Conservation (phyloP, 306 rosid species). For the Inga oerstediana region DNA sequence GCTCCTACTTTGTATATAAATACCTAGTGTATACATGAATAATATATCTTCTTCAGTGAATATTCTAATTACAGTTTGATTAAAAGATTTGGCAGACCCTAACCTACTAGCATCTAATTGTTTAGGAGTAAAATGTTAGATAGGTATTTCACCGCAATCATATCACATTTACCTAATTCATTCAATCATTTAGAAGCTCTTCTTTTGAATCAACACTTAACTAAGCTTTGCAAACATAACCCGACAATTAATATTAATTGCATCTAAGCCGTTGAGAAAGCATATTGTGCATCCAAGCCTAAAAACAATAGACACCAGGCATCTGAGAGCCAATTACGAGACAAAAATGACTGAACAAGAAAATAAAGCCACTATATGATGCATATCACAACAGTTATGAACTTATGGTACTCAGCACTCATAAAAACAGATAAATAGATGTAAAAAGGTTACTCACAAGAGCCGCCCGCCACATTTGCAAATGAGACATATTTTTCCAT, state of each 20-base stretch:
- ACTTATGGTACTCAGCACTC: neutral
- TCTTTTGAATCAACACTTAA: neutral
- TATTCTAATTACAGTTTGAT: neutral
- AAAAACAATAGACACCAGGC: neutral
- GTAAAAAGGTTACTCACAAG: constrained; percentile 63
- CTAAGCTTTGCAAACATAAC: neutral
- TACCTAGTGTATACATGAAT: too few relatives aligned
- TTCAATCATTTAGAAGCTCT: constrained; percentile 13
- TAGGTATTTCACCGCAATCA: neutral
- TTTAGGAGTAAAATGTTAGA: neutral
- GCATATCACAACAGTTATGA: neutral
- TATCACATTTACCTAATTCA: neutral
- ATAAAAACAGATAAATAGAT: constrained; percentile 35
- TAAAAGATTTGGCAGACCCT: neutral
- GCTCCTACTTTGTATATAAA: too few relatives aligned
- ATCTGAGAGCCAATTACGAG: neutral
- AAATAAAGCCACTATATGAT: neutral
- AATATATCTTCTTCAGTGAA: too few relatives aligned
- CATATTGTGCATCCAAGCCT: neutral
- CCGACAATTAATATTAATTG: neutral
- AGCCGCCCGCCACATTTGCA: constrained; percentile 74
- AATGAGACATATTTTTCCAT: constrained; percentile 50
- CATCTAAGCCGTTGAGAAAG: neutral
- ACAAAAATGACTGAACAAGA: neutral
- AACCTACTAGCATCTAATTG: constrained; percentile 1